Base-by-base conservation (phyloP, 73 alveolate species). In the Uronychia setigera region DNA sequence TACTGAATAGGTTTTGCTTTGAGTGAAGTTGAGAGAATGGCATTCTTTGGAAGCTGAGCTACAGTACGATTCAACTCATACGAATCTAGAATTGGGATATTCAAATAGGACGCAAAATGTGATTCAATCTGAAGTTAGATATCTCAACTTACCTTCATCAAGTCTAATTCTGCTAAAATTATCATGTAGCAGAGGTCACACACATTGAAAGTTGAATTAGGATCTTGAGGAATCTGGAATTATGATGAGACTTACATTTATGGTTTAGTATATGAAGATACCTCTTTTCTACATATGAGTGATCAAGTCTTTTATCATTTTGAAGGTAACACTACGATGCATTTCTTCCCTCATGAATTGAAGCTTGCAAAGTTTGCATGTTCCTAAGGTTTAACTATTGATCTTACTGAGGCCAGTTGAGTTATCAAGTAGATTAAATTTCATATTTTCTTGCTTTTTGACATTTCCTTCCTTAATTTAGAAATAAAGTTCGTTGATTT, bases 111-210 rank as follows among this genome's bases (percentile, higher is more conserved):
- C 0, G 94, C 94, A 60, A 88, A 88, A 35, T 29, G n/a, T 5
- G 32, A 57, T 58, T 83, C 94, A 32, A 79, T 78, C 60, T 46
- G 67, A 5, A 46, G n/a, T 46, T 46, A 46, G 5, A 11, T 46
- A 46, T 5, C 67, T n/a, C n/a, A n/a, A n/a, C 67, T 46, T 46
- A 46, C 67, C 67, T 78, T 60, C 25, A 88, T 88, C 30, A 88
- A 57, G 26, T 88, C 80, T 5, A 29, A 31, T 59, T 88, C 94
- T 28, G 94, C 94, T 13, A 80, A 34, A 26, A 88, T 84, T 11
- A 88, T 87, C 88, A 60, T 78, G 35, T 83, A 88, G 34, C 94
- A 88, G 29, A 88, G 60, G 75, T 88, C 94, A 77, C 94, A 88
- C 0, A 88, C 91, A 13, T 82, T 74, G 32, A 86, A 88, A 0